Evolutionary conservation across 495 filamentous ascomycete genomes (phyloP).

Genomic region (Cryomyces antarcticus): DNA sequence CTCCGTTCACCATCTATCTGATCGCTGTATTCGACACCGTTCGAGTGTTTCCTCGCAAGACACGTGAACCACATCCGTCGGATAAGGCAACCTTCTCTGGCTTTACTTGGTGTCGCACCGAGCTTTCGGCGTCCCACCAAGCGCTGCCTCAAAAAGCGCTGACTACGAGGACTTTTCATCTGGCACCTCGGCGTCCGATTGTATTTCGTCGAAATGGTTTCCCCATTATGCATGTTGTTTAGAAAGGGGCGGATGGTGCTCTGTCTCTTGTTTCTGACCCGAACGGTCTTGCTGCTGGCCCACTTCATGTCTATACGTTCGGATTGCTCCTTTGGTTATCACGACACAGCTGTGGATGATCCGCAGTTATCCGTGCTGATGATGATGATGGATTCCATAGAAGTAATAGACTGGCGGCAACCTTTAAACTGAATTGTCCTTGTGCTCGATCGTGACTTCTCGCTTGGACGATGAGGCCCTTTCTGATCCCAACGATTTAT

Average conservation of each 20-base stretch:
- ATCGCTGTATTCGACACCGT: constrained; percentile 1
- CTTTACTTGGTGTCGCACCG: not conserved
- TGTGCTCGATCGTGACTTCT: too few relatives aligned
- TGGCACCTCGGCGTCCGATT: constrained; percentile 9
- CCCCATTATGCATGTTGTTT: constrained; percentile 1
- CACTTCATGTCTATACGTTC: constrained; percentile 4
- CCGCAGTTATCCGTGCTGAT: not conserved
- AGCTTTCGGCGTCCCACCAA: not conserved
- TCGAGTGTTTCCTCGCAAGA: constrained; percentile 1
- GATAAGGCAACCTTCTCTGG: not conserved
- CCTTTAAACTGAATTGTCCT: too few relatives aligned
- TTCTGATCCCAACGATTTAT: too few relatives aligned
- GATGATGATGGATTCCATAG: not conserved
- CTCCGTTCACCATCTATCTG: not conserved
- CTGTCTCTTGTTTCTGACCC: not conserved
- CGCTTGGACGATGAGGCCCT: too few relatives aligned
- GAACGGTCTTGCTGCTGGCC: not conserved
- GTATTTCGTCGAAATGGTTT: constrained; percentile 4
- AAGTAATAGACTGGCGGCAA: too few relatives aligned
- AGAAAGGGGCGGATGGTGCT: constrained; percentile 1
- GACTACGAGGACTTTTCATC: not conserved
- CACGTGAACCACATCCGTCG: not conserved
- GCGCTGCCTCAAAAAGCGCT: not conserved
- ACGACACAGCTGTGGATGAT: constrained; percentile 4
- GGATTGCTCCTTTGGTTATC: constrained; percentile 10